A percentile compares a stretch with the other conserved stretches of the same genome.
Evolutionary conservation across 371 early-diverging fungal genomes (phyloP).

Genomic region (Dichotomocladium elegans): DNA sequence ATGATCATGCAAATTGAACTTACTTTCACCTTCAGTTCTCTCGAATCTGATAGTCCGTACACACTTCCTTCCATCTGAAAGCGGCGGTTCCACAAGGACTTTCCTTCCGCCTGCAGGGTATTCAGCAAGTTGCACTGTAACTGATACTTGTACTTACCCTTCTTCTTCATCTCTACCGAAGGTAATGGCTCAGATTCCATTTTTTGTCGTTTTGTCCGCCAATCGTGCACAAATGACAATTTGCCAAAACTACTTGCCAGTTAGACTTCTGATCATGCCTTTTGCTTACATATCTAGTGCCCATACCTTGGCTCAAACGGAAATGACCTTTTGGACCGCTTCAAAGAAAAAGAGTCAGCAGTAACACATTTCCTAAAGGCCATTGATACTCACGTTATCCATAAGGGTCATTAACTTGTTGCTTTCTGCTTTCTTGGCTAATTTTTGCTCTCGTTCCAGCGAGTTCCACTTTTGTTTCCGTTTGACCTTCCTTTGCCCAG

Average conservation of each 20-base stretch:
- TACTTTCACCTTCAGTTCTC: conserved; percentile 46
- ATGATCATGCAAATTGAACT: conserved; percentile 5
- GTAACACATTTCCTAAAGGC: background rate
- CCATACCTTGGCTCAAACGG: conserved; percentile 37
- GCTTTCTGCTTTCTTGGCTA: conserved; percentile 56
- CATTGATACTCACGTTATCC: conserved; percentile 43
- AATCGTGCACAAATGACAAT: conserved; percentile 59
- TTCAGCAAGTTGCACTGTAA: background rate
- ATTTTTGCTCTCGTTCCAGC: conserved; percentile 54
- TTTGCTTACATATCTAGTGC: too few species aligned
- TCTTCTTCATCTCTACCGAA: conserved; percentile 53
- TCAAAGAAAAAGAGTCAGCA: background rate
- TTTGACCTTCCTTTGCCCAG: conserved; percentile 31
- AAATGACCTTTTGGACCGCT: conserved; percentile 45
- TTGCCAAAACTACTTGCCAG: conserved; percentile 51
- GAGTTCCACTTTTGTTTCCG: conserved; percentile 60
- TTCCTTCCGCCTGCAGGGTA: conserved; percentile 18
- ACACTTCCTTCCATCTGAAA: conserved; percentile 51
- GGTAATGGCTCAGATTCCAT: conserved; percentile 42
- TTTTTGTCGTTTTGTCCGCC: conserved; percentile 51
- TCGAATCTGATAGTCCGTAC: conserved; percentile 59
- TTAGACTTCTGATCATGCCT: conserved; percentile 6
- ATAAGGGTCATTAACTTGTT: conserved; percentile 58
- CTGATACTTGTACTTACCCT: conserved; percentile 18
- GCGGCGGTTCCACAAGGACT: conserved; percentile 23